Evolutionary conservation across 768 basidiomycete species (phyloP).

Genomic region (Paxillus rubicundulus): DNA sequence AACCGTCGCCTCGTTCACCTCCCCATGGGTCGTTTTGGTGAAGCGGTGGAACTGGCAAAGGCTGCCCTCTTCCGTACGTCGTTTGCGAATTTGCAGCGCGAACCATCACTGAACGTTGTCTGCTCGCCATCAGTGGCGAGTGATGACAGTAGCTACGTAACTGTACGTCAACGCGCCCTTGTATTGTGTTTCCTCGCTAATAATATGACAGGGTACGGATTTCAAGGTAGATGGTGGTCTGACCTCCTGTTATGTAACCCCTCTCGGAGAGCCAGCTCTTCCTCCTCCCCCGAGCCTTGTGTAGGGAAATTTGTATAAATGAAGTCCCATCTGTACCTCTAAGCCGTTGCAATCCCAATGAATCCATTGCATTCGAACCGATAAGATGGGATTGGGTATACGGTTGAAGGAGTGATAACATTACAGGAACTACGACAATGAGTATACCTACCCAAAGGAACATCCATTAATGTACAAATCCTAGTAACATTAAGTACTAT

Average conservation of each 20-base stretch:
- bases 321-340: neutral
- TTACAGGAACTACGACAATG: neutral
- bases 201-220: conserved; percentile 66
- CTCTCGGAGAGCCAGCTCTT: conserved; percentile 71
- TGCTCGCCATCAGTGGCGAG: conserved; percentile 62
- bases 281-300: conserved; percentile 69
- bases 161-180: conserved; percentile 48
- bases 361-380: too few species aligned
- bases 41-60: conserved; percentile 92
- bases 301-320: conserved; percentile 9
- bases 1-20: conserved; percentile 54
- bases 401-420: too few species aligned
- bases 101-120: conserved; percentile 7
- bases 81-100: neutral
- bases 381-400: too few species aligned
- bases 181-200: conserved; percentile 5
- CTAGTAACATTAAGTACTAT: neutral
- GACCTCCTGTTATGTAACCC: conserved; percentile 88
- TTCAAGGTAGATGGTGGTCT: conserved; percentile 97
- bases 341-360: neutral
- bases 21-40: conserved; percentile 97
- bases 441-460: too few species aligned
- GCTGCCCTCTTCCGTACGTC: conserved; percentile 88
- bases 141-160: conserved; percentile 95
- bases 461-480: neutral